Evolutionary conservation across 1,139 yeast genomes (phyloP).

Genomic region (Candida frijolesensis): DNA sequence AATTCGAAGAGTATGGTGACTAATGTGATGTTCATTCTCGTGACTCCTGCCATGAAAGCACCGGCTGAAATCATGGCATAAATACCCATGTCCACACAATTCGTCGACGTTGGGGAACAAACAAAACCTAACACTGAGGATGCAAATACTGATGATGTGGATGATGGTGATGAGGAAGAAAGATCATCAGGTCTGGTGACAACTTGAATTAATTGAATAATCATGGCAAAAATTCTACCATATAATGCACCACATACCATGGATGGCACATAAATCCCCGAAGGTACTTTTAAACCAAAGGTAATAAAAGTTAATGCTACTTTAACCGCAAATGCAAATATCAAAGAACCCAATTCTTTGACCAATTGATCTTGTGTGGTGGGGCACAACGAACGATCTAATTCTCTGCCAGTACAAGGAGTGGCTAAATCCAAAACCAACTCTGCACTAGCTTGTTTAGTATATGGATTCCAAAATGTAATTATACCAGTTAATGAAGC

Average conservation of each 20-base stretch:
- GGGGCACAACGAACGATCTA: slow-evolving; percentile 47
- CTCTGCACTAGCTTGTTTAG: slow-evolving; percentile 57
- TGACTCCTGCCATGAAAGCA: slow-evolving; percentile 69
- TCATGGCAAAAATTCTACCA: slow-evolving; percentile 56
- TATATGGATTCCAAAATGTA: slow-evolving; percentile 55
- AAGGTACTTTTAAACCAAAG: slow-evolving; percentile 64
- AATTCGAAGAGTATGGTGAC: slow-evolving; percentile 63
- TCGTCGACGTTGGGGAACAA: slow-evolving; percentile 18
- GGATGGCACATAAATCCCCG: slow-evolving; percentile 70
- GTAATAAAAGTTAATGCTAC: slow-evolving; percentile 52
- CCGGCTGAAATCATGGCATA: slow-evolving; percentile 70
- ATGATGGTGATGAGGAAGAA: neutral
- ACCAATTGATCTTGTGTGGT: slow-evolving; percentile 28
- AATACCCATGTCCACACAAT: slow-evolving; percentile 58
- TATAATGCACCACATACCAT: slow-evolving; percentile 70
- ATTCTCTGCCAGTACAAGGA: slow-evolving; percentile 39
- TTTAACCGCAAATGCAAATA: slow-evolving; percentile 50
- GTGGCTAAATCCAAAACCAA: slow-evolving; percentile 55
- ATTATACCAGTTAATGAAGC: slow-evolving; percentile 51
- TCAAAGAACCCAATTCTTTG: slow-evolving; percentile 36
- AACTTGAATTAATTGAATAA: slow-evolving; percentile 43
- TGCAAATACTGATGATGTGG: neutral
- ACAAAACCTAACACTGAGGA: slow-evolving; percentile 12
- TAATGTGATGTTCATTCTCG: slow-evolving; percentile 64
- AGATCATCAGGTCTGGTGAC: slow-evolving; percentile 13